phyloP scores from a whole-genome alignment of 2,329 filamentous ascomycete species.

The Stagonosporopsis rhizophila region DNA sequence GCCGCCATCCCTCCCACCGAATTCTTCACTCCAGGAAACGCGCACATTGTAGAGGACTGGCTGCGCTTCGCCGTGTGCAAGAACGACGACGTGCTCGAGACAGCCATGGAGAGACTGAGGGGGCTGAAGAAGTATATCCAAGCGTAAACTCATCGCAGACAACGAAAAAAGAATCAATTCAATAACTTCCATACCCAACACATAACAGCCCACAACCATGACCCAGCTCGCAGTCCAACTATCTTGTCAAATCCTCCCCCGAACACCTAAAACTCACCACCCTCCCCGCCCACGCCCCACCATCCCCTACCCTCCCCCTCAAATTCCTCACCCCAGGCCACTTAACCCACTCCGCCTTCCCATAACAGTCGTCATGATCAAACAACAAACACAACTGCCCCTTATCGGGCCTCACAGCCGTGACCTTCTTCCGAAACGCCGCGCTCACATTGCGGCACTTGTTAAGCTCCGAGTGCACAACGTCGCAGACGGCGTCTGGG shows the following conservation, averaged over 20 bases:
- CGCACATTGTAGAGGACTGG: slow-evolving; percentile 88
- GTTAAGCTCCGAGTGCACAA: background rate
- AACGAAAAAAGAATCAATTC: background rate
- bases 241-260: too few species aligned
- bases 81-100: slow-evolving; percentile 75
- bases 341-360: background rate
- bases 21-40: slow-evolving; percentile 88
- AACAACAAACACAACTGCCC: slow-evolving; percentile 4
- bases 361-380: slow-evolving; percentile 1
- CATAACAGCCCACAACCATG: too few species aligned
- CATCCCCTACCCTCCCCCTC: background rate
- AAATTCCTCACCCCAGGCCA: slow-evolving; percentile 9
- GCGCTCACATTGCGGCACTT: background rate
- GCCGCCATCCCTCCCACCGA: slow-evolving; percentile 96
- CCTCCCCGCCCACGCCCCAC: background rate
- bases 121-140: slow-evolving; percentile 59
- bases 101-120: slow-evolving; percentile 57
- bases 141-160: too few species aligned
- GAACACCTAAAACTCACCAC: slow-evolving; percentile 8
- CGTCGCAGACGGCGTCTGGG: background rate
- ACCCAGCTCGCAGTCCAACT: too few species aligned
- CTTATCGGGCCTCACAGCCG: slow-evolving; percentile 1
- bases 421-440: background rate
- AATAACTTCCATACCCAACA: too few species aligned
- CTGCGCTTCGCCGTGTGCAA: slow-evolving; percentile 97